Evolutionary conservation across 2,329 filamentous ascomycete genomes (phyloP), one percentile per base, ranked within the genome.

Genomic region (Exophiala calicioides): DNA sequence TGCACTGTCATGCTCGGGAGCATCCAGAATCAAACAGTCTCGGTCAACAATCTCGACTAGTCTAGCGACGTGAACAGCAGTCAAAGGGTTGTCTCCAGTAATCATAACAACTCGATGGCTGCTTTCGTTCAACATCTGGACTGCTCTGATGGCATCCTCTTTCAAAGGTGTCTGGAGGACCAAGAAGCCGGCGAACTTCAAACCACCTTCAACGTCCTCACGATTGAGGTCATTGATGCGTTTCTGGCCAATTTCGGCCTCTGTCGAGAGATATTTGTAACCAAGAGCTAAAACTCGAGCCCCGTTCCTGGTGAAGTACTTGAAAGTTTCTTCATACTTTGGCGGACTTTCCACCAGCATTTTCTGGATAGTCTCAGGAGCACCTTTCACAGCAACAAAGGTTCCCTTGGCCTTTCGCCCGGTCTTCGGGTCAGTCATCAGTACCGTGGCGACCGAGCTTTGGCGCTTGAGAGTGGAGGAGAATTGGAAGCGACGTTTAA

Each of bases 21-120:
- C 89, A 66, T 98, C 93, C 19, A 98, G 77, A 59, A 98, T 97
- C 50, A 97, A 78, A 43, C 93, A 88, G 24, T 97, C 90, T 46
- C 93, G 85, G 62, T 98, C 93, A 12, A 98, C 90, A 66, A 98
- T 98, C 67, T 98, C 93, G 19, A 98, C 93, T 66, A 96, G 85
- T 52, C 86, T 84, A 12, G 93, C 93, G 46, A 98, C 93, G 64
- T 98, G 91, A 8, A 95, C 88, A 56, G 93, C 93, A 30, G 93
- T 98, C 41, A 98, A 78, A 9, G 93, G 91, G 67, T 98, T 98
- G 68, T 98, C 93, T 65, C 93, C 93, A 50, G 93, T 98, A 58
- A 98, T 98, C 93, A 98, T 98, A 59, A 98, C 87, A 35, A 95
- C 90, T 60, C 93, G 88, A 68, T 98, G 93, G 71, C 90, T 97